A percentile compares a stretch with the other conserved stretches of the same genome.
phyloP scores from a whole-genome alignment of 2,329 filamentous ascomycete genomes.

The Fusarium burgessii region DNA sequence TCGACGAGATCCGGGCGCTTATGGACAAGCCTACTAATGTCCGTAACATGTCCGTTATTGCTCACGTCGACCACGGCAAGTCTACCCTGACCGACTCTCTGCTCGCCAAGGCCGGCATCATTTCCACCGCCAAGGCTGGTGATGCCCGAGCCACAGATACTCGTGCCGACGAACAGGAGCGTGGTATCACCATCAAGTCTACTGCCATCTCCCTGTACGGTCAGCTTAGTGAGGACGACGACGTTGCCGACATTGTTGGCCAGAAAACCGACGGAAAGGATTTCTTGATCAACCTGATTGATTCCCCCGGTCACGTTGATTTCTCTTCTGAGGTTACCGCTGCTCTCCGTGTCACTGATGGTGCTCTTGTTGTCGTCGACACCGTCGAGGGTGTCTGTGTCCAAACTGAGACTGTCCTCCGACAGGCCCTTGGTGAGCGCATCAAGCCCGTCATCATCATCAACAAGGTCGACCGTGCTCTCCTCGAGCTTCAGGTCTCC shows the following conservation, averaged over 20 bases:
- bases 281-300: conserved; percentile 99
- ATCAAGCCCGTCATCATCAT: conserved; percentile 99
- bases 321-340: conserved; percentile 99
- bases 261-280: conserved; percentile 91
- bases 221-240: conserved; percentile 81
- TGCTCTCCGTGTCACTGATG: conserved; percentile 99
- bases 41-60: conserved; percentile 99
- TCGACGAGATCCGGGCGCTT: conserved; percentile 86
- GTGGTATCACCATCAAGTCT: conserved; percentile 99
- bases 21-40: conserved; percentile 85
- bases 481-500: conserved; percentile 97
- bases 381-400: conserved; percentile 99
- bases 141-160: conserved; percentile 97
- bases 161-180: conserved; percentile 96
- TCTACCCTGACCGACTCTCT: conserved; percentile 99
- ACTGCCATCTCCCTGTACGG: conserved; percentile 99
- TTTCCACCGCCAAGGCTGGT: conserved; percentile 97
- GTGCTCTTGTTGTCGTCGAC: conserved; percentile 99
- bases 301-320: conserved; percentile 99
- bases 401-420: conserved; percentile 99
- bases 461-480: conserved; percentile 99
- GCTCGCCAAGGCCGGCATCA: conserved; percentile 99
- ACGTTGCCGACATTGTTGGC: conserved; percentile 93
- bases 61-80: conserved; percentile 99
- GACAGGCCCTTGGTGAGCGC: conserved; percentile 98